A percentile compares a stretch with the other conserved stretches of the same genome.
Conservation (phyloP, 2,329 filamentous ascomycete species). For the Cladophialophora yegresii region DNA sequence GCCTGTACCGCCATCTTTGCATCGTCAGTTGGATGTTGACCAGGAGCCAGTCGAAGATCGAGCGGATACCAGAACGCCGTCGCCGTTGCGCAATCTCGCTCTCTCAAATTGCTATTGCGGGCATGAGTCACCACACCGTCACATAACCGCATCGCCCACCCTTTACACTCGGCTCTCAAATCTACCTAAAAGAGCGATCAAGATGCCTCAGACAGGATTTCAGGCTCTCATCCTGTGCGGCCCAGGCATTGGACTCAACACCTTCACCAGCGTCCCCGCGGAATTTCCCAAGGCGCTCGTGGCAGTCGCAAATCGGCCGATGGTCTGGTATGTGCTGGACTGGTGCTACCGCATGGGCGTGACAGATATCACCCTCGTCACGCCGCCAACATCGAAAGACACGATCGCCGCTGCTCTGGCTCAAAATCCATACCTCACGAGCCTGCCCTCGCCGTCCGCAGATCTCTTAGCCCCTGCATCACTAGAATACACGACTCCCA, state of each 20-base stretch:
- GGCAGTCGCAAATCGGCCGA: constrained; percentile 54
- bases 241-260: constrained; percentile 53
- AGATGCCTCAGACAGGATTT: constrained; percentile 45
- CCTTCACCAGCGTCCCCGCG: constrained; percentile 53
- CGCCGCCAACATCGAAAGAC: constrained; percentile 48
- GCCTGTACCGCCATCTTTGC: constrained; percentile 32
- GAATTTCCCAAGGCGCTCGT: constrained; percentile 54
- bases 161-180: neutral
- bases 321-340: constrained; percentile 54
- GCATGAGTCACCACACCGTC: constrained; percentile 27
- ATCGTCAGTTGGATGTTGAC: constrained; percentile 20
- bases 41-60: constrained; percentile 12
- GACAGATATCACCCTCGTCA: constrained; percentile 52
- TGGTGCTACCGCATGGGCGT: constrained; percentile 54
- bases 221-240: constrained; percentile 54
- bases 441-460: constrained; percentile 53
- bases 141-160: constrained; percentile 10
- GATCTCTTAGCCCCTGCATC: constrained; percentile 74
- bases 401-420: constrained; percentile 51
- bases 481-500: constrained; percentile 81
- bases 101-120: constrained; percentile 24
- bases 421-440: constrained; percentile 54
- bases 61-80: constrained; percentile 13
- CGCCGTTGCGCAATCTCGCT: constrained; percentile 34
- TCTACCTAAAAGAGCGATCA: constrained; percentile 18